phyloP scores from a whole-genome alignment of 2,329 filamentous ascomycete species.

The Cryphonectria nitschkei region DNA sequence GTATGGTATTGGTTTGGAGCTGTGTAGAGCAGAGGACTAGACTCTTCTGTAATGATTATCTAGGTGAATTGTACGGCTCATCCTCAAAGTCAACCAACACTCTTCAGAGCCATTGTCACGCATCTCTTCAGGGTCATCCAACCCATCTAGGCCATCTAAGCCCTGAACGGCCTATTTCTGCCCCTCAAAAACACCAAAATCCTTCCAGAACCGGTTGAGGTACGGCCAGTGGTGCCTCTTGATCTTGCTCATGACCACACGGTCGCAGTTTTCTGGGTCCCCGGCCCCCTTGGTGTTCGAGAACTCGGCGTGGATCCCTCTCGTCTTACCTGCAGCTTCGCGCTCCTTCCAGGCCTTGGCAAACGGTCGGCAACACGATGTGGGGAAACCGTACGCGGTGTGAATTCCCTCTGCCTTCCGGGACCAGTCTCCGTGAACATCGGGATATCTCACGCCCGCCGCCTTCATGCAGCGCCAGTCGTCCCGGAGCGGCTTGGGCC shows the following conservation, averaged over 20 bases:
- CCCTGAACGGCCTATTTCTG: not conserved
- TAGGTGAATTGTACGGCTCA: not conserved
- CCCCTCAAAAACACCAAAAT: not conserved
- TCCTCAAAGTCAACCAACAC: not conserved
- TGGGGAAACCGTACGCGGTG: not conserved
- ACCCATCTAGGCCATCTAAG: not conserved
- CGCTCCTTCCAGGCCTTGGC: not conserved
- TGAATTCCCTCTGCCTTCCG: not conserved
- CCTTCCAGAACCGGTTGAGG: conserved; percentile 3
- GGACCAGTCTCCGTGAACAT: not conserved
- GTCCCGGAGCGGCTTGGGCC: conserved; percentile 3
- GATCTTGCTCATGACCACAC: conserved; percentile 4
- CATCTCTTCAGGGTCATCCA: not conserved
- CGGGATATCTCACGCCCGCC: not conserved
- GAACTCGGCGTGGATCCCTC: conserved; percentile 4
- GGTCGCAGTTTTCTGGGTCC: not conserved
- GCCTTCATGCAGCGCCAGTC: conserved; percentile 6
- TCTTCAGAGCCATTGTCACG: not conserved
- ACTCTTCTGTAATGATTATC: too few relatives aligned
- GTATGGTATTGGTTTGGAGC: not conserved
- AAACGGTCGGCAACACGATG: conserved; percentile 1
- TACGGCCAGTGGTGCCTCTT: conserved; percentile 4
- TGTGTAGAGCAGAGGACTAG: not conserved
- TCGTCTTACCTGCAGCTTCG: not conserved
- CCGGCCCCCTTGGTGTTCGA: not conserved